Conservation (phyloP, 2,329 filamentous ascomycete genomes). For the Plectosphaerella cucumerina region DNA sequence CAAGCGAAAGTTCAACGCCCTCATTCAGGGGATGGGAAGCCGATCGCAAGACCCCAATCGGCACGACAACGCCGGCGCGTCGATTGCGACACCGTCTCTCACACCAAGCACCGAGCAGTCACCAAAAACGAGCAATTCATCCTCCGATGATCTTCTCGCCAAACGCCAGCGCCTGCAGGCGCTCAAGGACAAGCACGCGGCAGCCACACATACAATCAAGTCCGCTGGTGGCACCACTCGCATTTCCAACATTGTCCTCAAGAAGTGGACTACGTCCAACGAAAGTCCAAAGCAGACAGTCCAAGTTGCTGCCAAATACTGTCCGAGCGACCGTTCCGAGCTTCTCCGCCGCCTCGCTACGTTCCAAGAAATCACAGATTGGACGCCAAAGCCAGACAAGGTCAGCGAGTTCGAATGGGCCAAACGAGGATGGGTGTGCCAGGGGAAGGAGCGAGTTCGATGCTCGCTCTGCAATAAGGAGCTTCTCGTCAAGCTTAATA, state of each 20-base stretch:
- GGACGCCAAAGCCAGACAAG: slow-evolving; percentile 85
- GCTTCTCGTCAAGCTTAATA: slow-evolving; percentile 73
- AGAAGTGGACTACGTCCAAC: slow-evolving; percentile 31
- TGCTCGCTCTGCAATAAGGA: slow-evolving; percentile 84
- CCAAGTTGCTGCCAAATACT: slow-evolving; percentile 59
- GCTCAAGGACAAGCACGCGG: slow-evolving; percentile 11
- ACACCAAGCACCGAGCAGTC: slow-evolving; percentile 9
- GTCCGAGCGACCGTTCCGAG: slow-evolving; percentile 78
- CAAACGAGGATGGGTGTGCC: slow-evolving; percentile 86
- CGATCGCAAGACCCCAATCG: slow-evolving; percentile 14
- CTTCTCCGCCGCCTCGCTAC: slow-evolving; percentile 79
- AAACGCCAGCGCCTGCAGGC: slow-evolving; percentile 47
- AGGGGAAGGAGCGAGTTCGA: slow-evolving; percentile 75
- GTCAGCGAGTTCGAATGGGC: slow-evolving; percentile 94
- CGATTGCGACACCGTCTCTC: not conserved
- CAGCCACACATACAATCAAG: slow-evolving; percentile 4
- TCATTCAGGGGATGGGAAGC: slow-evolving; percentile 63
- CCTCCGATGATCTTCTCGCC: slow-evolving; percentile 37
- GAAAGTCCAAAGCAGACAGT: slow-evolving; percentile 17
- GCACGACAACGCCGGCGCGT: slow-evolving; percentile 4
- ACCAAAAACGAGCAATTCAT: slow-evolving; percentile 9
- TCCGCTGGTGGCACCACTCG: slow-evolving; percentile 19
- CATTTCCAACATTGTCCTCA: slow-evolving; percentile 36
- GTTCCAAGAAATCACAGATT: slow-evolving; percentile 86
- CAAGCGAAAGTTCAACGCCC: slow-evolving; percentile 79